Conservation (phyloP, 2,329 filamentous ascomycete genomes). For the Teratosphaeria destructans region DNA sequence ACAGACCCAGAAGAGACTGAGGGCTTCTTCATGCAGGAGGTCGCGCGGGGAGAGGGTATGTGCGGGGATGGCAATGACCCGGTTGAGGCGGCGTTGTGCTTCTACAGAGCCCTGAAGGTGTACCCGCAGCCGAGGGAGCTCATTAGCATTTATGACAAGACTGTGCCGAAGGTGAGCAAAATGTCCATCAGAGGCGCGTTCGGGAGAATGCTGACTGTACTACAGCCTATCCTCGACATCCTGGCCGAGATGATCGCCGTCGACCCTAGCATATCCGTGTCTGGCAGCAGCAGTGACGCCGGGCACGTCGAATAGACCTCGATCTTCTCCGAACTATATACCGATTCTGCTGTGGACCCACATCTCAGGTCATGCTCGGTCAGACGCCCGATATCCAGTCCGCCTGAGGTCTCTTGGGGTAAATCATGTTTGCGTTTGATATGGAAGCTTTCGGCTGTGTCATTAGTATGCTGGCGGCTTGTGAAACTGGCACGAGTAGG, state of each 20-base stretch:
- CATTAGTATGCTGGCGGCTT: not conserved
- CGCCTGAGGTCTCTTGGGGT: not conserved
- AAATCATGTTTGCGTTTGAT: not conserved
- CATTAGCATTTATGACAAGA: conserved; percentile 97
- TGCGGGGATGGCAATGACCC: conserved; percentile 68
- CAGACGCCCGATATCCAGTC: not conserved
- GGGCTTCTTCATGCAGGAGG: conserved; percentile 92
- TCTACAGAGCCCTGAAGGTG: conserved; percentile 98
- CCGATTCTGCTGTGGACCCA: not conserved
- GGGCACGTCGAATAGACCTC: conserved; percentile 8
- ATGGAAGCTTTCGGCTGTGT: not conserved
- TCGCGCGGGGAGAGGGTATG: conserved; percentile 76
- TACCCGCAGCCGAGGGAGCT: conserved; percentile 89
- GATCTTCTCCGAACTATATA: not conserved
- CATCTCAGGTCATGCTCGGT: not conserved
- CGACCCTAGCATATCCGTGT: conserved; percentile 52
- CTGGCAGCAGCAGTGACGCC: conserved; percentile 18
- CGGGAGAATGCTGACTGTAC: conserved; percentile 3
- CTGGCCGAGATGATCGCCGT: conserved; percentile 96
- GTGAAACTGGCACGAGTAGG: not conserved
- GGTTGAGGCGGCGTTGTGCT: conserved; percentile 81
- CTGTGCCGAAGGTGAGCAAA: conserved; percentile 77
- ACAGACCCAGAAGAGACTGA: conserved; percentile 85
- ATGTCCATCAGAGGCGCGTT: not conserved
- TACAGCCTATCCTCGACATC: conserved; percentile 79